Evolutionary conservation across 768 basidiomycete species (phyloP).

Genomic region (Auricularia sp.): DNA sequence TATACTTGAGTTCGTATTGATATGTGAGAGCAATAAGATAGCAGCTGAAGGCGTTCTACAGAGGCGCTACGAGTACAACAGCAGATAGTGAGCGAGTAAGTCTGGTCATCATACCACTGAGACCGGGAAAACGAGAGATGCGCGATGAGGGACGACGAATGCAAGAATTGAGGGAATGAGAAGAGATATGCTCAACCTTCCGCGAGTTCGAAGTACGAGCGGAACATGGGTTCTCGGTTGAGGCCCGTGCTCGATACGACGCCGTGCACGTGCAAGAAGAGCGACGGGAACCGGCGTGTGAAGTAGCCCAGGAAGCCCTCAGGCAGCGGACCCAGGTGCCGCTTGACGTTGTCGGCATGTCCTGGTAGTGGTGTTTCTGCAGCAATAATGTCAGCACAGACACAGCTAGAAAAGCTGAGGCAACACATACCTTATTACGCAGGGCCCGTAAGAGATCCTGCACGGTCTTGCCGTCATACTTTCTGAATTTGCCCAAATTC

Average conservation of each 20-base stretch:
- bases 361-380: conserved; percentile 97
- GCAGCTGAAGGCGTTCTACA: neutral
- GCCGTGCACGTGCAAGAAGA: conserved; percentile 88
- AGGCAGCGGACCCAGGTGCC: conserved; percentile 83
- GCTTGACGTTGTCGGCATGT: conserved; percentile 84
- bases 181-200: conserved; percentile 20
- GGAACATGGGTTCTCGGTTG: conserved; percentile 81
- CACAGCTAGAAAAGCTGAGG: conserved; percentile 1
- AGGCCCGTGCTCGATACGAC: conserved; percentile 68
- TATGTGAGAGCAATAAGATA: neutral
- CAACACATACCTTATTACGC: conserved; percentile 74
- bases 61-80: neutral
- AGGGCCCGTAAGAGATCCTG: conserved; percentile 88
- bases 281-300: conserved; percentile 79
- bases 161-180: conserved; percentile 1
- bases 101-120: neutral
- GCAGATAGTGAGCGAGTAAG: neutral
- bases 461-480: conserved; percentile 86
- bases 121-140: neutral
- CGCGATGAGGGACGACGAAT: conserved; percentile 2
- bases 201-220: conserved; percentile 71
- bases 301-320: conserved; percentile 90
- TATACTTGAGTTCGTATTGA: neutral
- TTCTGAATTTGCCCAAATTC: conserved; percentile 93
- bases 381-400: conserved; percentile 10